Percentiles rank a stretch among this genome's conserved stretches.
Conservation (phyloP, 164 flowering plant species). For the Macadamia tetraphylla region DNA sequence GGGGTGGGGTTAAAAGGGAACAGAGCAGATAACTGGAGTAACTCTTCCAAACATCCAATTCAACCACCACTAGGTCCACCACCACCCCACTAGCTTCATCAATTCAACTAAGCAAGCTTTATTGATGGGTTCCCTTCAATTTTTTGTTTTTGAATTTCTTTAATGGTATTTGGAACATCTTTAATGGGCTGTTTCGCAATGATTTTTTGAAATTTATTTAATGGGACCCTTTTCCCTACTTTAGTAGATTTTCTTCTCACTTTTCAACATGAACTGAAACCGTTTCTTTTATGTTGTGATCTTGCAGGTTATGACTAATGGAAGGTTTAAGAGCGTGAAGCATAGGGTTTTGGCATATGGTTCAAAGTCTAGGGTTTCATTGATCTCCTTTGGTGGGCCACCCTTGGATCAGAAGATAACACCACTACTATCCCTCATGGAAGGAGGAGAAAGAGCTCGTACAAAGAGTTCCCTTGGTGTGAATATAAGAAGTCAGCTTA, state of each 20-base stretch:
- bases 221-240: no score
- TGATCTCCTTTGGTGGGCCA: constrained; percentile 89
- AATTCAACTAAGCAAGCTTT: no score
- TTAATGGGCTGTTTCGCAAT: not conserved
- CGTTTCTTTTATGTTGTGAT: not conserved
- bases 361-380: constrained; percentile 59
- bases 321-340: constrained; percentile 81
- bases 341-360: constrained; percentile 73
- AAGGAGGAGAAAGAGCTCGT: constrained; percentile 63
- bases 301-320: constrained; percentile 85
- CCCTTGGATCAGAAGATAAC: constrained; percentile 48
- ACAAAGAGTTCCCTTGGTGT: constrained; percentile 84
- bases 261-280: no score
- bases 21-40: no score
- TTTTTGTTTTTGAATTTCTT: not conserved
- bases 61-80: no score
- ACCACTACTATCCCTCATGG: constrained; percentile 45
- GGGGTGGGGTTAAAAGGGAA: no score
- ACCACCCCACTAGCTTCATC: no score
- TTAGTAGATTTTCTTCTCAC: no score
- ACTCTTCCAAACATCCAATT: no score
- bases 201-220: not conserved
- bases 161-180: no score
- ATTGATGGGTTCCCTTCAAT: no score
- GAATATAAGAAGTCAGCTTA: constrained; percentile 76